phyloP scores from a whole-genome alignment of 768 basidiomycete genomes.

The Naganishia kalamii region DNA sequence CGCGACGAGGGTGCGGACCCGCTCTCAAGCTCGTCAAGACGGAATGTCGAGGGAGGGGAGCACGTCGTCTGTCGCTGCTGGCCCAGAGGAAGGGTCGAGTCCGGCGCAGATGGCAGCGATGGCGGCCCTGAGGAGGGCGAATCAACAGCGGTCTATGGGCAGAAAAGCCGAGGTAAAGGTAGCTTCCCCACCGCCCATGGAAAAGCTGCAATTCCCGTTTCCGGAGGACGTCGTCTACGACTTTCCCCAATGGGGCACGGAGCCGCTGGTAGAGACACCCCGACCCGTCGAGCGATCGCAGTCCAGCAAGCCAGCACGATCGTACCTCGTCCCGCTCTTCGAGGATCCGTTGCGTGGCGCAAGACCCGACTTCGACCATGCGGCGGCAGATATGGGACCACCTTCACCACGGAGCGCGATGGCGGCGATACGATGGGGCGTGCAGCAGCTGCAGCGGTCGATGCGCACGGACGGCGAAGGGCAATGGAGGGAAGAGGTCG shows the following conservation, averaged over 20 bases:
- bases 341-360: neutral
- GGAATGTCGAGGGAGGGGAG: neutral
- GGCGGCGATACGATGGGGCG: neutral
- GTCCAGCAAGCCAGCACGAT: neutral
- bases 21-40: neutral
- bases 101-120: constrained; percentile 14
- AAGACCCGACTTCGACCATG: no score
- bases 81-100: neutral
- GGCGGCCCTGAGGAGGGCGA: constrained; percentile 10
- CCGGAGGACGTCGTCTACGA: neutral
- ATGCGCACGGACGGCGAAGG: neutral
- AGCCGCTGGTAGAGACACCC: neutral
- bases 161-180: neutral
- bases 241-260: neutral
- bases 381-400: neutral
- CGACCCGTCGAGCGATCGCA: neutral
- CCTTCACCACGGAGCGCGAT: constrained; percentile 6
- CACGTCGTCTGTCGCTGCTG: neutral
- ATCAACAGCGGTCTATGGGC: neutral
- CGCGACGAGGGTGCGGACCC: constrained; percentile 4
- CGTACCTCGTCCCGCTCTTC: neutral
- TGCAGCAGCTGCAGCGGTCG: neutral
- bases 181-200: neutral
- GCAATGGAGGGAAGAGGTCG: neutral
- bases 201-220: neutral